Percentiles rank a stretch among this genome's conserved stretches.
These are phyloP conservation scores for Mangifera indica DNA, from an alignment of 345 rosid genomes.

Conservation along the genomic window DNA sequence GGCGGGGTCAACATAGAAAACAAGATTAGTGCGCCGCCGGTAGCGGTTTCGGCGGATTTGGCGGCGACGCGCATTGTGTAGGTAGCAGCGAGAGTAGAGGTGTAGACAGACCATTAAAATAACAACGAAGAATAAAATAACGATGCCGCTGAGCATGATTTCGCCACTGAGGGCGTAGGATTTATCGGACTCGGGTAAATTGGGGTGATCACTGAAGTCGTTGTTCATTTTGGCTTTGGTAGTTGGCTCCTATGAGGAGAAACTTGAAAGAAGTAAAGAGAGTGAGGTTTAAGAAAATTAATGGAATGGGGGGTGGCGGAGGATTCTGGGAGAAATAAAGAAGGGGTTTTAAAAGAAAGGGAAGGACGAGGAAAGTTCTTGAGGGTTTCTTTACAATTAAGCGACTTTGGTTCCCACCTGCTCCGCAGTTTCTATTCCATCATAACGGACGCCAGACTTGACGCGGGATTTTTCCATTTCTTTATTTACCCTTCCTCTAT, in stretches of 20 bases:
- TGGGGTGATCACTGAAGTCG: background rate
- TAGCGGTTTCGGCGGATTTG: constrained; percentile 38
- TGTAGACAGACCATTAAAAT: constrained; percentile 65
- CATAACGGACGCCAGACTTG: constrained; percentile 31
- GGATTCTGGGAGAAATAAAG: background rate
- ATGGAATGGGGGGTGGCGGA: background rate
- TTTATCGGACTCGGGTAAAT: background rate
- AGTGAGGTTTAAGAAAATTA: background rate
- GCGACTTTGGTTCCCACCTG: background rate
- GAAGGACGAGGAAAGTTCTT: constrained; percentile 29
- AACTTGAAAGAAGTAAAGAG: background rate
- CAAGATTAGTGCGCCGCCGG: constrained; percentile 45
- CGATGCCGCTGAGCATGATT: constrained; percentile 67
- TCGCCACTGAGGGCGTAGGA: constrained; percentile 62
- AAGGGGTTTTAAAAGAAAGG: background rate
- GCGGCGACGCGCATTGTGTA: constrained; percentile 59
- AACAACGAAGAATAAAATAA: constrained; percentile 69
- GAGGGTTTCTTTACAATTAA: constrained; percentile 23
- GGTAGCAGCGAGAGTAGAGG: constrained; percentile 91
- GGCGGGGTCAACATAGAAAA: constrained; percentile 50
- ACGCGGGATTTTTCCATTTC: constrained; percentile 28
- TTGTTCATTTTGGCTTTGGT: background rate
- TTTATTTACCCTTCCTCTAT: constrained; percentile 12
- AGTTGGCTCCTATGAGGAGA: too few relatives aligned
- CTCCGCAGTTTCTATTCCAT: background rate